Base-by-base conservation (phyloP, 2,329 filamentous ascomycete species). In the Hymenoscyphus scutula region DNA sequence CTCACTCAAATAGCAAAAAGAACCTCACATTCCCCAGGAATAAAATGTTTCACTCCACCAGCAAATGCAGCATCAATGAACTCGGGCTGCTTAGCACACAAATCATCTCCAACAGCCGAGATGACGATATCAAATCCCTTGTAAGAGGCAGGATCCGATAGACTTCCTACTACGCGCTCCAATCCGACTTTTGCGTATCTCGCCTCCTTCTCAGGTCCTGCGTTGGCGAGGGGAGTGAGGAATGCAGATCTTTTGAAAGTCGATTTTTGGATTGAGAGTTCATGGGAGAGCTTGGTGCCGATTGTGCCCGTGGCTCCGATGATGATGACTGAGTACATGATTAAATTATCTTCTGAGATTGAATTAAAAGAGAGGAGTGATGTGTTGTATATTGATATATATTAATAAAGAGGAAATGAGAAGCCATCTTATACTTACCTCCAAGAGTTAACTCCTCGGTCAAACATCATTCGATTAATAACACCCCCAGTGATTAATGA, bases 41-140 rank as follows among this genome's bases (percentile, higher is more conserved):
- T 23, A 19, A 60, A 60, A 48, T 60, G 59, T 27, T 54, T 60
- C 23, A 60, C 59, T 11, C 59, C 59, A 27, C 13, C 59, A 5
- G 30, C 25, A 51, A 60, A 56, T 19, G 59, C 59, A 11, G 59
- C 59, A 51, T 60, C 59, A 13, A 56, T 48, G n/a, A 32, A 60
- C 25, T 60, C 37, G 5, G 25, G 34, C 34, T 60, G 59, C 23
- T 56, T 32, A 7, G 53, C 51, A 34, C 59, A 60, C 17, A 60
- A 29, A 32, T 60, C 59, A 34, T 60, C 59, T 3, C 59, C 59
- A 2, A 60, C 59, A 5, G 59, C 59, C 23, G 59, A 60, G 6
- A 60, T 56, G 2, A 60, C 59, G n/a, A 60, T 56, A 32, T 60
- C 59, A 32, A 60, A 60, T 4, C 59, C 59, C 7, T 30, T 45